A percentile compares a stretch with the other conserved stretches of the same genome.
These are phyloP conservation scores for Mesembryanthemum crystallinum DNA, from an alignment of 148 eudicot genomes.

Conservation along the genomic window DNA sequence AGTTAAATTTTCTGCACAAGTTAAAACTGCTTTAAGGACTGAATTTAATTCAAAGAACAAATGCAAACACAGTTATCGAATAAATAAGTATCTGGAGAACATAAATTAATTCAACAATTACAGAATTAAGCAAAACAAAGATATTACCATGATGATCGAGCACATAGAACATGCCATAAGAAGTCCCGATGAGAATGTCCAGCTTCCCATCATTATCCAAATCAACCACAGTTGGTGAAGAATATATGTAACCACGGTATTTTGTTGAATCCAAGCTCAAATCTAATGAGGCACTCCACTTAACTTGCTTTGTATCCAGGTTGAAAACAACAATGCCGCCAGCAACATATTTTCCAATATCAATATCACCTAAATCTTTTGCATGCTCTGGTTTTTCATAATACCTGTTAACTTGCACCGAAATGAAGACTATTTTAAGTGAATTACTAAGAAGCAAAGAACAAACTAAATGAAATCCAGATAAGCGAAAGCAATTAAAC, in stretches of 20 bases:
- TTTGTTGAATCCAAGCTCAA: slow-evolving; percentile 73
- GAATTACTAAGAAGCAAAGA: neutral
- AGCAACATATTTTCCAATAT: slow-evolving; percentile 91
- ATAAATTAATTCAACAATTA: neutral
- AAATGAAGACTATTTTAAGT: slow-evolving; percentile 21
- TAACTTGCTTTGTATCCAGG: slow-evolving; percentile 94
- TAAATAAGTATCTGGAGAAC: neutral
- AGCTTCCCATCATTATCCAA: slow-evolving; percentile 93
- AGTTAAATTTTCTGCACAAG: too few species aligned
- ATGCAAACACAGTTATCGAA: neutral
- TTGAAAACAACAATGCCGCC: slow-evolving; percentile 95
- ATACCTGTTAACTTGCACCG: slow-evolving; percentile 63
- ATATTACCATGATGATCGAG: slow-evolving; percentile 89
- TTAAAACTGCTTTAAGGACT: too few species aligned
- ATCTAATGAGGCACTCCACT: slow-evolving; percentile 81
- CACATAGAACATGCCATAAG: slow-evolving; percentile 86
- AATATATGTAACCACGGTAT: slow-evolving; percentile 84
- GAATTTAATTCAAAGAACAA: too few species aligned
- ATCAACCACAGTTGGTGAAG: slow-evolving; percentile 88
- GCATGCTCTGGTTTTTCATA: slow-evolving; percentile 93
- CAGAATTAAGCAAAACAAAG: slow-evolving; percentile 13
- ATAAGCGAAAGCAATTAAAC: neutral
- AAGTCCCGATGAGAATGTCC: slow-evolving; percentile 95
- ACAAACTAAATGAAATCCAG: neutral
- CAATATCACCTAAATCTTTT: slow-evolving; percentile 88